Evolutionary conservation across 2,329 filamentous ascomycete species (phyloP).

Genomic region (Scedosporium minutisporum): DNA sequence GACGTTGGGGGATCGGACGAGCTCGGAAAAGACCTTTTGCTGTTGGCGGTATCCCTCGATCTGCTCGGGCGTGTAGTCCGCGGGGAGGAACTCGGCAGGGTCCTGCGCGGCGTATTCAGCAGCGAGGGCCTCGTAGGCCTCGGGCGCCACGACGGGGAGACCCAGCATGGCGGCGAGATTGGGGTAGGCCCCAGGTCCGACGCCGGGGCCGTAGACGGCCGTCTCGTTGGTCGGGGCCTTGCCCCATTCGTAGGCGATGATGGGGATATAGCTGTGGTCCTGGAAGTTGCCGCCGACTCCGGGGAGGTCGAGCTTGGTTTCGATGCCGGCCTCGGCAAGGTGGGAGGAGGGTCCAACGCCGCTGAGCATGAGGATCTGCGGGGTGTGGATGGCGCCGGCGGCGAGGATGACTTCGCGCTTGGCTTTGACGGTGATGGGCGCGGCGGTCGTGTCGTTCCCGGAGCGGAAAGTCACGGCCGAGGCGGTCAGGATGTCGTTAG

Average conservation of each 20-base stretch:
- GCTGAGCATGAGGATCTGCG: constrained; percentile 41
- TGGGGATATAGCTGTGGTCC: constrained; percentile 29
- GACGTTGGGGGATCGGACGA: constrained; percentile 14
- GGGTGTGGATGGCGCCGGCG: constrained; percentile 40
- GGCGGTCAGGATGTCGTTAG: constrained; percentile 9
- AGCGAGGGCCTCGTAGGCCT: constrained; percentile 13
- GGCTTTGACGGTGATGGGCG: constrained; percentile 14
- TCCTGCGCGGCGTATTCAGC: constrained; percentile 11
- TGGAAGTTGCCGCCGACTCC: constrained; percentile 52
- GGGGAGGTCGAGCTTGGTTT: constrained; percentile 36
- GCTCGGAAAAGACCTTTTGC: constrained; percentile 17
- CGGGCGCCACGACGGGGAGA: constrained; percentile 15
- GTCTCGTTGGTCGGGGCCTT: constrained; percentile 1
- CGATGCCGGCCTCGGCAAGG: constrained; percentile 32
- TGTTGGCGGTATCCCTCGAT: constrained; percentile 29
- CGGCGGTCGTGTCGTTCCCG: constrained; percentile 9
- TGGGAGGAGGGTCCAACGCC: constrained; percentile 35
- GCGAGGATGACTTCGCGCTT: constrained; percentile 38
- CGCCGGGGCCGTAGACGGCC: background rate
- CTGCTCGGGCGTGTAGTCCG: constrained; percentile 13
- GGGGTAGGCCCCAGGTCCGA: constrained; percentile 9
- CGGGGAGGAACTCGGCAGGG: constrained; percentile 13
- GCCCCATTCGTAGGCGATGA: constrained; percentile 1
- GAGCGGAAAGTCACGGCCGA: constrained; percentile 16
- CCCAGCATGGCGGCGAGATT: constrained; percentile 15